Evolutionary conservation across 192 early-diverging fungal species (phyloP), one percentile per base, ranked within the genome.

Genomic region (Umbelopsis sp.): DNA sequence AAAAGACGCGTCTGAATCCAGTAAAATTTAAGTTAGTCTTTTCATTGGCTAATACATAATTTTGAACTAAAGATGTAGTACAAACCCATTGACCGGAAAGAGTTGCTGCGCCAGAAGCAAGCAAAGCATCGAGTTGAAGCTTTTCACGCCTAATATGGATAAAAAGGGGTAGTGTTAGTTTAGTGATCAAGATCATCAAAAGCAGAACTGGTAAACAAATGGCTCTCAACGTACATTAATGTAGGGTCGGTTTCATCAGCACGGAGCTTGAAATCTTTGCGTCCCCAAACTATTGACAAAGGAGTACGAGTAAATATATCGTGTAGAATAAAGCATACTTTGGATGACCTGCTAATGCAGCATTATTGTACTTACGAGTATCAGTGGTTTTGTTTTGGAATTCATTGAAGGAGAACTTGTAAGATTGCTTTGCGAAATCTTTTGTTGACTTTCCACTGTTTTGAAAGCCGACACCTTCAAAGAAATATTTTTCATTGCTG

Each of bases 351-450:
- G 55, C 25, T 35, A 4, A 58, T 21, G 25, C 51, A 52, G 18
- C 2, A 12, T 37, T 18, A 2, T 18, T 41, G 10, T 41, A 35
- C 55, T 35, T 37, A 55, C 58, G 35, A 21, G 69, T 70, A 1
- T 10, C 9, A 45, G 22, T 70, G 33, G 70, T 76, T 44, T 78
- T 80, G 75, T 73, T 71, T 23, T 50, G 78, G 8, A 74, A 78
- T 10, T 74, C 74, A 33, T 75, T 74, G 47, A 84, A 77, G 10
- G 74, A 73, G 64, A 84, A 49, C 69, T 80, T 75, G 76, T 75
- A 84, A 7, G 82, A 80, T 50, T 84, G 82, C 67, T 84, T 84
- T 23, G 79, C 64, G 49, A 79, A 84, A 27, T 84, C 82, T 64
- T 81, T 84, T 55, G 82, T 81, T 13, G 77, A 78, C 64, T 84